A percentile compares a stretch with the other conserved stretches of the same genome.
Conservation (phyloP, 1,284 basidiomycete species). For the Coniferiporia sulphurascens region DNA sequence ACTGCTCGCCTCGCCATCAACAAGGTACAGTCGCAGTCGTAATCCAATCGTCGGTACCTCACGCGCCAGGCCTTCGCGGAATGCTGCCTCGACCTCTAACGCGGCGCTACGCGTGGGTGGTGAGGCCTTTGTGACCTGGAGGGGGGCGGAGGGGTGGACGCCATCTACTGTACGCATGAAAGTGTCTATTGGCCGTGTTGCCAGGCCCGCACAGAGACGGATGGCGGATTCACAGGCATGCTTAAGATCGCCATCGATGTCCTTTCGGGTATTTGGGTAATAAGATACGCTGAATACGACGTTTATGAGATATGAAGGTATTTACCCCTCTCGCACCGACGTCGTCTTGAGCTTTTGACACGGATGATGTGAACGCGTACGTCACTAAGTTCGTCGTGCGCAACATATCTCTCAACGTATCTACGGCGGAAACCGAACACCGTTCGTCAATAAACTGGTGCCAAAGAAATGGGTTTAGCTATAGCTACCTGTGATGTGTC, state of each 20-base stretch:
- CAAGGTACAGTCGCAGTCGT: conserved; percentile 68
- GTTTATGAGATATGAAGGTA: background rate
- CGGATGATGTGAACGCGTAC: conserved; percentile 58
- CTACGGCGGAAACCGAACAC: conserved; percentile 31
- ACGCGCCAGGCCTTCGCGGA: conserved; percentile 45
- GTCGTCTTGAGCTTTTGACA: conserved; percentile 55
- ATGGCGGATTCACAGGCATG: conserved; percentile 81
- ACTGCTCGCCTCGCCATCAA: conserved; percentile 38
- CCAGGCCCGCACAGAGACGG: conserved; percentile 47
- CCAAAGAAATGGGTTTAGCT: background rate
- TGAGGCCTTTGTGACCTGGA: conserved; percentile 21
- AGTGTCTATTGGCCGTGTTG: conserved; percentile 44
- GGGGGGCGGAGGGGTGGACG: conserved; percentile 6
- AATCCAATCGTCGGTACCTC: conserved; percentile 53
- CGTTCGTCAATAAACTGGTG: conserved; percentile 12
- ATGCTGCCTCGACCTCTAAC: conserved; percentile 46
- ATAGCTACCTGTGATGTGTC: conserved; percentile 47
- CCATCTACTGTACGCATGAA: conserved; percentile 53
- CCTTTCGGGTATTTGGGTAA: conserved; percentile 37
- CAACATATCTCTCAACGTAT: conserved; percentile 70
- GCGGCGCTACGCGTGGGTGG: conserved; percentile 41
- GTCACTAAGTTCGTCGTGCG: conserved; percentile 71
- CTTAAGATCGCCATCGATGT: conserved; percentile 81
- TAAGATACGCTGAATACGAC: background rate
- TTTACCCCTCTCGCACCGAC: conserved; percentile 61